Evolutionary conservation across 176 grass and related monocot species (phyloP), one percentile per base, ranked within the genome.

Genomic region (Neostapfia colusana): DNA sequence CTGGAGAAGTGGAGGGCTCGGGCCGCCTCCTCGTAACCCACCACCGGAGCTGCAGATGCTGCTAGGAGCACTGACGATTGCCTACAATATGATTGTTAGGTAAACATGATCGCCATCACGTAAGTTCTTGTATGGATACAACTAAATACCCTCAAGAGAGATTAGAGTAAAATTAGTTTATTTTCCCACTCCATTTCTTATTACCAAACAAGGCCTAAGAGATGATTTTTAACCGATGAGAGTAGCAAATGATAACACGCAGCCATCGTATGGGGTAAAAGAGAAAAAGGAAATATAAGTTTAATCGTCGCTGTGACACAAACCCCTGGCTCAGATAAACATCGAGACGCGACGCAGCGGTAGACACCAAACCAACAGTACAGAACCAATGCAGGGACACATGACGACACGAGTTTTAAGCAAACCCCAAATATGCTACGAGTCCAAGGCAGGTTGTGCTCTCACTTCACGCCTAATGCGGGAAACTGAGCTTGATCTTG

Each of bases 401-500:
- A 49, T 16, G n/a, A 27, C 12, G 53, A 50, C 53, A 21, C 37
- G 8, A 38, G 63, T 35, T 63, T 72, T 25, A 65, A 77, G 49
- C 53, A 74, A 42, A 80, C 78, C 56, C 38, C 43, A 72, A 69
- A 69, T 53, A 76, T 10, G 28, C 42, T 78, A 65, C 24, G 61
- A 62, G 55, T 44, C 74, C 27, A 80, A 38, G 8, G 51, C 14
- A 67, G 61, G 4, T 14, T 36, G 18, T 5, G 2, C 3, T 1
- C 15, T 81, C 81, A 88, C 73, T 83, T 88, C 24, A 79, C 81
- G 62, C 42, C 70, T 14, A 93, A 72, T 10, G 85, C 67, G 28
- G 90, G 90, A 56, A 93, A 93, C 31, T 92, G 86, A 2, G 80
- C 45, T 88, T 88, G 86, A 78, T 92, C 89, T 73, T 87, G 78